Evolutionary conservation across 306 rosid species (phyloP).

Genomic region (Dryas alaskensis): DNA sequence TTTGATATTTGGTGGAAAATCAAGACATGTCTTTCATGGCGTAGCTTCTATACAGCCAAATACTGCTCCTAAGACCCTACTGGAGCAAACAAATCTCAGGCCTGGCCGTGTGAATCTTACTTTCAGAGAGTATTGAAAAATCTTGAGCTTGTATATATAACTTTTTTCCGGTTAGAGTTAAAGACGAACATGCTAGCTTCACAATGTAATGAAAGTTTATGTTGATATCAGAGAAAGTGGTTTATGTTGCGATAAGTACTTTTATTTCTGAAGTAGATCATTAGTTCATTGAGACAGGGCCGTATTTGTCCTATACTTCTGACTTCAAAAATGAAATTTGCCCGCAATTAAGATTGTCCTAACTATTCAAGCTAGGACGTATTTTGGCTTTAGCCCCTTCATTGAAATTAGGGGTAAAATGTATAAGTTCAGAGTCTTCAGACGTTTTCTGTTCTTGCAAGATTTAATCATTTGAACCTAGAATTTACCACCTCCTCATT

Average conservation of each 20-base stretch:
- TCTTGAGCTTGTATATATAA: not conserved
- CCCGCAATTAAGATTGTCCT: not conserved
- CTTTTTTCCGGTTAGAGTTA: not conserved
- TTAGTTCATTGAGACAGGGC: not conserved
- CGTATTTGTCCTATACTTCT: not conserved
- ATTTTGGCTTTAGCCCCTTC: not conserved
- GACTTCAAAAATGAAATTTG: not conserved
- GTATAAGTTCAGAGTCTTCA: no score
- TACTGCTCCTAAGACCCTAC: slow-evolving; percentile 52
- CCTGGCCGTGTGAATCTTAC: slow-evolving; percentile 80
- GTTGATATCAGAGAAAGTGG: not conserved
- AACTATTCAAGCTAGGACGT: no score
- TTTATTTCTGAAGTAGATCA: not conserved
- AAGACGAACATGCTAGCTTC: not conserved
- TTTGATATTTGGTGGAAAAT: slow-evolving; percentile 71
- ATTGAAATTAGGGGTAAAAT: not conserved
- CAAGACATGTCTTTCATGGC: slow-evolving; percentile 72
- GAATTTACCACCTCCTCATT: no score
- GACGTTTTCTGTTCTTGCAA: no score
- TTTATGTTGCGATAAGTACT: not conserved
- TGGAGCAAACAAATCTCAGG: slow-evolving; percentile 44
- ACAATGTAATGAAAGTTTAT: not conserved
- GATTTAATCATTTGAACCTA: no score
- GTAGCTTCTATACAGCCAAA: slow-evolving; percentile 39
- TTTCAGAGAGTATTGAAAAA: slow-evolving; percentile 51